These are phyloP conservation scores for Cutaneotrichosporon arboriforme DNA, from an alignment of 1,284 basidiomycete genomes.

Conservation along the genomic window DNA sequence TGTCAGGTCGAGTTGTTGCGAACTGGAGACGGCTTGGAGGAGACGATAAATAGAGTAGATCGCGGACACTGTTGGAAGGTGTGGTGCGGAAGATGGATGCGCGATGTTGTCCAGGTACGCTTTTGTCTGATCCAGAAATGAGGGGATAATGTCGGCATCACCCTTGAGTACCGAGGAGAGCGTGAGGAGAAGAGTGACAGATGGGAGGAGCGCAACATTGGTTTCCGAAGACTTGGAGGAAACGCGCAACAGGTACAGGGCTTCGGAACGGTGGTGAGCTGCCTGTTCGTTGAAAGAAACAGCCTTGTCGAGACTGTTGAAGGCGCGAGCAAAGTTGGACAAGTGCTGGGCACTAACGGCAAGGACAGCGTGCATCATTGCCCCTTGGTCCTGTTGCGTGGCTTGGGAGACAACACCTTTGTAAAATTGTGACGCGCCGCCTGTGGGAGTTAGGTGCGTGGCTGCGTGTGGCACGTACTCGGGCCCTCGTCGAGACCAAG, in stretches of 20 bases:
- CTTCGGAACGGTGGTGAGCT: background rate
- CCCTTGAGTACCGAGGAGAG: background rate
- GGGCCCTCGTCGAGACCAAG: background rate
- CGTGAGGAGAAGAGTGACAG: background rate
- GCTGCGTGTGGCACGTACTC: background rate
- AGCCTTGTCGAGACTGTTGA: constrained; percentile 2
- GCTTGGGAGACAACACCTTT: background rate
- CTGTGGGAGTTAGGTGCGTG: background rate
- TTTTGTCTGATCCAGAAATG: constrained; percentile 1
- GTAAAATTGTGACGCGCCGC: background rate
- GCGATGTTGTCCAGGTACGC: background rate
- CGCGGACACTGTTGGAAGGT: background rate
- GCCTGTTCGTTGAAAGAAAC: constrained; percentile 1
- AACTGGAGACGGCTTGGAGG: background rate
- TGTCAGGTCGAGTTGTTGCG: background rate
- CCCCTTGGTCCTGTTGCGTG: background rate
- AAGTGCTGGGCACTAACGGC: background rate
- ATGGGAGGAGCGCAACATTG: background rate
- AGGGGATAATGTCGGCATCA: constrained; percentile 1
- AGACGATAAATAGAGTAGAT: constrained; percentile 2
- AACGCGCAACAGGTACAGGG: background rate
- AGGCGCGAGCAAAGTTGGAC: background rate
- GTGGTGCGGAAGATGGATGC: background rate
- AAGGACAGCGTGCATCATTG: constrained; percentile 1
- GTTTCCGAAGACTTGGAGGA: background rate